Evolutionary conservation across 768 basidiomycete species (phyloP), one percentile per base, ranked within the genome.

Genomic region (Xerocomus brunneocitrinus): DNA sequence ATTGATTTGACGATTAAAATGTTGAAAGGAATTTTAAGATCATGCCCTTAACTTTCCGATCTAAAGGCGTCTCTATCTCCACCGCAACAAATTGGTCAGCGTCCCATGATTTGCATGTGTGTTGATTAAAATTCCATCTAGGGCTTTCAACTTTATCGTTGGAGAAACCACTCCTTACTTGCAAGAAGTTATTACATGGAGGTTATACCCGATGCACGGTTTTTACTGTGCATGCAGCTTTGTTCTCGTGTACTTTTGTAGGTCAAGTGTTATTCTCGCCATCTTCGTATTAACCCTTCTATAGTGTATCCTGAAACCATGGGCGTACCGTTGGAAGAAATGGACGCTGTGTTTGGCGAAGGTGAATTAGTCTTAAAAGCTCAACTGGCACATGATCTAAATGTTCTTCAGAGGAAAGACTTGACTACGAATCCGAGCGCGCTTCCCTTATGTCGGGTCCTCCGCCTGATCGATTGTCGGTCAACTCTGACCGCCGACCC

Each of bases 31-130:
- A 57, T 42, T n/a, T 32, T 24, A 57, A 89, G 86, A 95, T 98
- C 67, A 87, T 98, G 81, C 93, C 93, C 10, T 76, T 94, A 40
- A 77, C 84, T 16, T 81, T 95, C 62, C 83, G 95, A 36, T 94
- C 92, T 10, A 97, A 97, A 73, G 95, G 94, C n/a, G 94, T 97
- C 24, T 95, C 91, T 7, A 63, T 97, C 32, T 95, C 92, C 0
- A 97, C 95, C 5, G 92, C 92, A 13, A 95, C 91, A 8, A 89
- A 89, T 61, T 87, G 79, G 74, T 74, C 57, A 34, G 63, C 52
- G 28, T 30, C 19, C 25, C 24, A 12, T 10, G 8, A 10, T 38
- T 36, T 16, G 27, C 36, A 3, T 8, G 2, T 46, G 28, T 14
- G 7, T 27, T 35, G 60, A 64, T 43, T 65, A 32, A 69, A 14